Evolutionary conservation across 331 rosid species (phyloP).

Genomic region (Quercus tomentella): DNA sequence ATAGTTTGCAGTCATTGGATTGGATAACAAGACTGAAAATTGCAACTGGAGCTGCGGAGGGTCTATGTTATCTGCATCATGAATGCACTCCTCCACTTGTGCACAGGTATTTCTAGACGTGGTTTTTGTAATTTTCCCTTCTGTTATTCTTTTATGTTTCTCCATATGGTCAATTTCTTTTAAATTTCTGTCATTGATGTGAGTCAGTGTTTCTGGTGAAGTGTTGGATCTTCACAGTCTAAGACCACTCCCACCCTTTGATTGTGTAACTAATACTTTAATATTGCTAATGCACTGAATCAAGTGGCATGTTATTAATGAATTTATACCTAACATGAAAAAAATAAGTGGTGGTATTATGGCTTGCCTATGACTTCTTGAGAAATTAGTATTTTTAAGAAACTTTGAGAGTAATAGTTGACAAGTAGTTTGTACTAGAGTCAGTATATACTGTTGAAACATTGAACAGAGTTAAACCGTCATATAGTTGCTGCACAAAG

Average conservation of each 20-base stretch:
- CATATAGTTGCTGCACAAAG: background rate
- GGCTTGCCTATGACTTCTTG: no score
- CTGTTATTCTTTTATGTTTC: background rate
- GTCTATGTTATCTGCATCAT: conserved; percentile 79
- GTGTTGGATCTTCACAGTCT: background rate
- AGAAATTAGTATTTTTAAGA: no score
- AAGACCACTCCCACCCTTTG: background rate
- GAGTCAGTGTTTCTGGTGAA: background rate
- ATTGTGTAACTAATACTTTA: background rate
- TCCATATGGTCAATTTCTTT: background rate
- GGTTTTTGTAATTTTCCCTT: conserved; percentile 16
- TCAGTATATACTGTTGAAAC: no score
- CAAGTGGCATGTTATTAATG: background rate
- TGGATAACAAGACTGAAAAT: conserved; percentile 97
- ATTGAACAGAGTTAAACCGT: no score
- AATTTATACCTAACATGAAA: background rate
- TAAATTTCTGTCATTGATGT: background rate
- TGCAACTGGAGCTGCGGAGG: conserved; percentile 91
- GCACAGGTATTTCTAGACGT: conserved; percentile 63
- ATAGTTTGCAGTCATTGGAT: conserved; percentile 74
- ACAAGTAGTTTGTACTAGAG: no score
- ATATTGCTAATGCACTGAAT: background rate
- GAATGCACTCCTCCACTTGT: conserved; percentile 81
- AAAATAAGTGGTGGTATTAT: background rate
- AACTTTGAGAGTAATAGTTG: no score